Evolutionary conservation across 228 moss, liverwort and hornwort genomes (phyloP).

Genomic region (Sphagnum magellanicum): DNA sequence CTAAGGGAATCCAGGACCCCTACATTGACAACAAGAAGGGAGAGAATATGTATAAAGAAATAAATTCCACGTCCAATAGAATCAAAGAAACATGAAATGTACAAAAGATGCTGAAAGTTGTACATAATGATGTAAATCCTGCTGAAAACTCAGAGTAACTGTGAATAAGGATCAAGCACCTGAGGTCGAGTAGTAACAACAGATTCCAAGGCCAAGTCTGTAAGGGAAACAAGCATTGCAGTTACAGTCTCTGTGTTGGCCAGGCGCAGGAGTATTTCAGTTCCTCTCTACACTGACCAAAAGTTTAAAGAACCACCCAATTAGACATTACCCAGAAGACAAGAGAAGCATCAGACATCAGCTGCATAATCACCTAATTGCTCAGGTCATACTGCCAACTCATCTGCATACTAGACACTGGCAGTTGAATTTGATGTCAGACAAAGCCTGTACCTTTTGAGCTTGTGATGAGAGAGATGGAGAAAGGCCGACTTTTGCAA

Average conservation of each 20-base stretch:
- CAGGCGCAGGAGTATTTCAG: slow-evolving; percentile 54
- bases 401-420: no score
- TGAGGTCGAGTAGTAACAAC: slow-evolving; percentile 55
- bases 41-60: no score
- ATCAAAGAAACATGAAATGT: no score
- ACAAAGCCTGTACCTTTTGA: slow-evolving; percentile 42
- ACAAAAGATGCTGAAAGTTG: no score
- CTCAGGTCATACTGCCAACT: no score
- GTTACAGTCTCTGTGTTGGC: slow-evolving; percentile 75
- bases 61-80: no score
- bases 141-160: no score
- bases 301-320: background rate
- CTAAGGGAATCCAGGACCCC: background rate
- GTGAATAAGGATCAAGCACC: background rate
- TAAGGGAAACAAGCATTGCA: slow-evolving; percentile 71
- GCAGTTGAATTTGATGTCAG: no score
- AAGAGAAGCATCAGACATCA: background rate
- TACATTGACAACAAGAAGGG: background rate
- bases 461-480: slow-evolving; percentile 64
- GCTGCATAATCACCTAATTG: no score
- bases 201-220: slow-evolving; percentile 59
- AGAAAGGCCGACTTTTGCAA: slow-evolving; percentile 69
- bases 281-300: slow-evolving; percentile 58
- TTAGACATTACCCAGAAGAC: background rate
- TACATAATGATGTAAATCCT: no score